A percentile compares a stretch with the other conserved stretches of the same genome.
Evolutionary conservation across 1,284 basidiomycete genomes (phyloP).

Genomic region (Paramarasmius palmivorus): DNA sequence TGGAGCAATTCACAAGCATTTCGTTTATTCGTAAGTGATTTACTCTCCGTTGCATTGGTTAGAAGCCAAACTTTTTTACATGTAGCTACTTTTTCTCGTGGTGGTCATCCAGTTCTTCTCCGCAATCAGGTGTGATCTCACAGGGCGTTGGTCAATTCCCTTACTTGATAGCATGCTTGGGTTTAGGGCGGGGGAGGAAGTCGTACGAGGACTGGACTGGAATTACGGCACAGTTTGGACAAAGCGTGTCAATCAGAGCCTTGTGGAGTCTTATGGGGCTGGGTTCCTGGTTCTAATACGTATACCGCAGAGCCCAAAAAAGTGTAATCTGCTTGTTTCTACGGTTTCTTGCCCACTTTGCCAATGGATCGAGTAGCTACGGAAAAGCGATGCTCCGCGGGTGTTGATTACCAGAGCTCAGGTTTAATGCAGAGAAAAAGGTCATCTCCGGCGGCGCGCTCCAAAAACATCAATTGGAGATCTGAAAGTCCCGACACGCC

Average conservation of each 20-base stretch:
- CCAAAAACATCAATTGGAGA: slow-evolving; percentile 1
- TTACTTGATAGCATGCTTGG: slow-evolving; percentile 85
- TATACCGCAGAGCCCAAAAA: slow-evolving; percentile 73
- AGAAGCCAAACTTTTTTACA: slow-evolving; percentile 9
- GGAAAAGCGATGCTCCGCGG: too few relatives aligned
- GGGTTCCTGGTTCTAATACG: slow-evolving; percentile 69
- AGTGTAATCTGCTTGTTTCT: slow-evolving; percentile 82
- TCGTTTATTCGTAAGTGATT: slow-evolving; percentile 77
- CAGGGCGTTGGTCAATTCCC: slow-evolving; percentile 95
- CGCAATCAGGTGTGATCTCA: slow-evolving; percentile 91
- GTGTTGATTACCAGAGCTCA: too few relatives aligned
- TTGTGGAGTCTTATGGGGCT: slow-evolving; percentile 65
- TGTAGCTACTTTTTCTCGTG: slow-evolving; percentile 80
- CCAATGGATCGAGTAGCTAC: slow-evolving; percentile 21
- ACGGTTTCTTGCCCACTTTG: slow-evolving; percentile 50
- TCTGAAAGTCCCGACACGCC: slow-evolving; percentile 27
- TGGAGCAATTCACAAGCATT: slow-evolving; percentile 88
- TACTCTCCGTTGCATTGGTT: neutral
- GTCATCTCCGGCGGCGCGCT: neutral
- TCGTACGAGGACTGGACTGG: slow-evolving; percentile 96
- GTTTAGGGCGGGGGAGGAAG: slow-evolving; percentile 93
- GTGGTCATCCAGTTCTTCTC: slow-evolving; percentile 95
- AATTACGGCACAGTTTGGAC: slow-evolving; percentile 97
- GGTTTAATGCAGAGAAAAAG: neutral
- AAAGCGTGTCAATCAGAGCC: slow-evolving; percentile 80